Percentiles rank a stretch among this genome's conserved stretches.
phyloP scores from a whole-genome alignment of 192 early-diverging fungal species.

The Umbelopsis sp. region DNA sequence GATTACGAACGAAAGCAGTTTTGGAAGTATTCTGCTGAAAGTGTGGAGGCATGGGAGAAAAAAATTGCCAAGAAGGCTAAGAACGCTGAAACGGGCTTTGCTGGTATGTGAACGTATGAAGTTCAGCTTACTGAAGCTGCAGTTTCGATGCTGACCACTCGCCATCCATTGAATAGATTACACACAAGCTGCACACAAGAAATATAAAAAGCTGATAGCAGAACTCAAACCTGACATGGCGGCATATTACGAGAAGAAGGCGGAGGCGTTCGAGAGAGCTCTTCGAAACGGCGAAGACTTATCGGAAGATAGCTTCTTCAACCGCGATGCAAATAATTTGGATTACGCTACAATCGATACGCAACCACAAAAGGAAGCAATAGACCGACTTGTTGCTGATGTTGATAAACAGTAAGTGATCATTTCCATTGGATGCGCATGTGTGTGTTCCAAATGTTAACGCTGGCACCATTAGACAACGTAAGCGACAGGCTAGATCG shows the following conservation, averaged over 20 bases:
- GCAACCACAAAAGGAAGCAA: conserved; percentile 62
- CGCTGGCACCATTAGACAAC: background rate
- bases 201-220: conserved; percentile 78
- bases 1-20: conserved; percentile 86
- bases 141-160: background rate
- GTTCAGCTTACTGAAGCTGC: too few relatives aligned
- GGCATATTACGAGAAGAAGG: conserved; percentile 72
- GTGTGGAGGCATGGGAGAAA: conserved; percentile 83
- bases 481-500: conserved; percentile 60
- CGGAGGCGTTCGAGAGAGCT: conserved; percentile 37
- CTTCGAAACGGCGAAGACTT: conserved; percentile 38
- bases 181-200: conserved; percentile 82
- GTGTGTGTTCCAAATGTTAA: background rate
- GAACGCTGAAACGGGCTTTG: conserved; percentile 77
- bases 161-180: conserved; percentile 53
- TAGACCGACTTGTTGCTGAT: conserved; percentile 71
- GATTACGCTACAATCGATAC: conserved; percentile 59
- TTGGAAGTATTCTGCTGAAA: conserved; percentile 84
- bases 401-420: conserved; percentile 73
- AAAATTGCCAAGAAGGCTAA: conserved; percentile 72
- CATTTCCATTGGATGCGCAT: background rate
- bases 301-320: conserved; percentile 45
- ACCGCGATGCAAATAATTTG: conserved; percentile 68
- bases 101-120: conserved; percentile 49
- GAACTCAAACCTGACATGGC: conserved; percentile 85